phyloP scores from a whole-genome alignment of 495 filamentous ascomycete species.

The Viridothelium virens region DNA sequence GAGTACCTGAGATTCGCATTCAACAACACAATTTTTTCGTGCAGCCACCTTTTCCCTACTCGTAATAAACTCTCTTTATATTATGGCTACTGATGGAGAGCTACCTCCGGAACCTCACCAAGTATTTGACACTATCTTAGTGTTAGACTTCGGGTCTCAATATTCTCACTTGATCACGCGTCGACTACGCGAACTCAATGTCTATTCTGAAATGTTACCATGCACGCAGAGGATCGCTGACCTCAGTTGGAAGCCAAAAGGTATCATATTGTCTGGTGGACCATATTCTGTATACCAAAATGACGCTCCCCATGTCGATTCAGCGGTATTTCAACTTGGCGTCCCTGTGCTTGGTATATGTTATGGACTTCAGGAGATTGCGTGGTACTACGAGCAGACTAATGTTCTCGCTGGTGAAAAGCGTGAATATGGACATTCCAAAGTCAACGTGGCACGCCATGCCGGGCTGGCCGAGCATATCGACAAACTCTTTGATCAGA shows the following conservation, averaged over 20 bases:
- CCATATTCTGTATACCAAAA: conserved; percentile 68
- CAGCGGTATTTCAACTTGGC: conserved; percentile 67
- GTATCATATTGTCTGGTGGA: conserved; percentile 70
- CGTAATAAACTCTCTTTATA: neutral
- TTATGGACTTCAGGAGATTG: conserved; percentile 78
- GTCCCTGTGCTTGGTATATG: conserved; percentile 72
- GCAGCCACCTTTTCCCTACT: neutral
- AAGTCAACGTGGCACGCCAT: conserved; percentile 45
- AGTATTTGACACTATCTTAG: conserved; percentile 58
- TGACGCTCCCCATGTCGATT: conserved; percentile 68
- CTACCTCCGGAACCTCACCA: conserved; percentile 44
- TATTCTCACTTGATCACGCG: conserved; percentile 70
- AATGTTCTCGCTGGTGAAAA: conserved; percentile 68
- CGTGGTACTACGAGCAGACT: conserved; percentile 55
- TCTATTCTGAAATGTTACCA: conserved; percentile 88
- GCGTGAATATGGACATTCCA: conserved; percentile 66
- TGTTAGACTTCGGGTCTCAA: conserved; percentile 61
- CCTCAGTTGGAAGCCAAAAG: conserved; percentile 72
- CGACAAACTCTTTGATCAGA: conserved; percentile 61
- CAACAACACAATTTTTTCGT: neutral
- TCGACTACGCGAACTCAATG: conserved; percentile 68
- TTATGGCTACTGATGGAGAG: conserved; percentile 32
- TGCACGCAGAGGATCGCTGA: conserved; percentile 81
- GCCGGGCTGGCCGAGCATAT: conserved; percentile 48
- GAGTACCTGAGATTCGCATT: neutral